Base-by-base conservation (phyloP, 2,329 filamentous ascomycete genomes). In the Blastomyces parvus region DNA sequence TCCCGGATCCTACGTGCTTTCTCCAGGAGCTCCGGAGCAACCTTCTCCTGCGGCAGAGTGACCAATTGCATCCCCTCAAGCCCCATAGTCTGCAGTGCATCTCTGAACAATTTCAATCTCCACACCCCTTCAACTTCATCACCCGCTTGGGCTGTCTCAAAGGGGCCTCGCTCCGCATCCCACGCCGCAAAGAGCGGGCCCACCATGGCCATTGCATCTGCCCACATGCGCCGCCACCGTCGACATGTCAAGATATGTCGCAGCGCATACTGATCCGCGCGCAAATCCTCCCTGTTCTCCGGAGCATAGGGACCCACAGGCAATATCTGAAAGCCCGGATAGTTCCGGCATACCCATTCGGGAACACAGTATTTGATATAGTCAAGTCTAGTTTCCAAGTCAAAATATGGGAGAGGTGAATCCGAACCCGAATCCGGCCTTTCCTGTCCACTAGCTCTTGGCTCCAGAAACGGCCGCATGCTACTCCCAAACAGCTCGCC, bases 311-410 rank as follows among this genome's bases (percentile, higher is more conserved):
- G 64, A 0, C 65, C 65, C 5, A 40, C 44, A 42, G 38, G 30
- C 17, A 59, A 46, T 6, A 66, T 30, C 25, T 60, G 62, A 40
- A 62, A 58, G 2, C 63, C 60, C 7, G 50, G 40, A 44, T 65
- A 65, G n/a, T 61, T 46, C 27, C 50, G 40, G 33, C 62, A 64
- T 14, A 56, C 57, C 33, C 53, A 65, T 50, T 74, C 71, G 9
- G 71, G 70, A 17, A 74, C 64, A 53, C 70, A 73, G 60, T 73
- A 71, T 42, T 70, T 73, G 61, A 72, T 61, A 57, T 68, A 74
- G 42, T 72, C 69, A n/a, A 74, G 60, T 9, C 73, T 64, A 0
- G 69, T 71, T 11, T 67, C 64, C 1, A 70, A 46, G 25, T 65
- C 66, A 27, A 67, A 65, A 25, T 9, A 61, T 1, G 60, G 62